Conservation (phyloP, 805 yeast species). For the Zygosaccharomyces lentus region DNA sequence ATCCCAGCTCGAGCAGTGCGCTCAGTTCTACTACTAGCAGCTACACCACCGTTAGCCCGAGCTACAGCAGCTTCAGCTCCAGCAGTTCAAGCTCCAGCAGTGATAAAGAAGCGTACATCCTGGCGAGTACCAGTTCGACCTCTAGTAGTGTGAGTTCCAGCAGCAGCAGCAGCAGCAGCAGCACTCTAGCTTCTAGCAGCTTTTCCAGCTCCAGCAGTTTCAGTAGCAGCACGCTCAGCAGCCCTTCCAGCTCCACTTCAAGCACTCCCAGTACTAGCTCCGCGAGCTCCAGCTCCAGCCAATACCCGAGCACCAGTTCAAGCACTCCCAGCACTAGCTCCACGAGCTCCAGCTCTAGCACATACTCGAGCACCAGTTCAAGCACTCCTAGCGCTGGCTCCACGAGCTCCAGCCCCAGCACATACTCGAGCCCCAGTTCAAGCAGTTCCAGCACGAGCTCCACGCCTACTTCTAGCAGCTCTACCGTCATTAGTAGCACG, state of each 20-base stretch:
- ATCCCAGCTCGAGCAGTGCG: background rate
- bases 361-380: slow-evolving; percentile 7
- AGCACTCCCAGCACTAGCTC: slow-evolving; percentile 6
- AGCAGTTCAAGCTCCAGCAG: background rate
- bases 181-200: background rate
- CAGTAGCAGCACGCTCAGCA: background rate
- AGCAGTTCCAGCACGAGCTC: slow-evolving; percentile 14
- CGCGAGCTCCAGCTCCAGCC: slow-evolving; percentile 4
- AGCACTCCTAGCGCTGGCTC: background rate
- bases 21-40: slow-evolving; percentile 1
- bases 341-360: slow-evolving; percentile 1
- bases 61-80: slow-evolving; percentile 1
- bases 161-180: background rate
- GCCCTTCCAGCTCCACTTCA: background rate
- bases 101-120: background rate
- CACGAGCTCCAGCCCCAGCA: too few relatives aligned
- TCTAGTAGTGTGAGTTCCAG: slow-evolving; percentile 2
- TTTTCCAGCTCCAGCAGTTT: background rate
- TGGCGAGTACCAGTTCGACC: background rate
- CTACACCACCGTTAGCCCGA: background rate
- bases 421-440: slow-evolving; percentile 8
- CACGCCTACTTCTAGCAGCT: slow-evolving; percentile 9
- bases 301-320: slow-evolving; percentile 5
- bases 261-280: slow-evolving; percentile 2
- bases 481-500: background rate